These are phyloP conservation scores for Porphyrellus cyaneotinctus DNA, from an alignment of 768 basidiomycete species.

Conservation along the genomic window DNA sequence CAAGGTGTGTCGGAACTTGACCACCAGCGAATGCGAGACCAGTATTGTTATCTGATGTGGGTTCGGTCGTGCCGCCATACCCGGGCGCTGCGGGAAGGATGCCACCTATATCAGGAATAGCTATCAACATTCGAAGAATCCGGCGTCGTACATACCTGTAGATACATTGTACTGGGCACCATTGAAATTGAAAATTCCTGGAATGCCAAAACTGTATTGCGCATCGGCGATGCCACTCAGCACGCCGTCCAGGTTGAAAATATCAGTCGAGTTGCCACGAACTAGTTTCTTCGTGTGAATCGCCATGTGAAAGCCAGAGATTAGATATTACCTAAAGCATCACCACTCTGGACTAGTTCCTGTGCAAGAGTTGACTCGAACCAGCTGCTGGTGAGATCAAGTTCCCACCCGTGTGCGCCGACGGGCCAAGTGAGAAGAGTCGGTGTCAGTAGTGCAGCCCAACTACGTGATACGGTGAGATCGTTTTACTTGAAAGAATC, in stretches of 20 bases:
- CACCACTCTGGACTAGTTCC: conserved; percentile 1
- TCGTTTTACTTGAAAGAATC: not conserved
- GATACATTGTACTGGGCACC: conserved; percentile 16
- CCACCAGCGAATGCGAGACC: conserved; percentile 2
- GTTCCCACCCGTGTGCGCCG: conserved; percentile 2
- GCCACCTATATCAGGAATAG: not conserved
- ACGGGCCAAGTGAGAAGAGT: not conserved
- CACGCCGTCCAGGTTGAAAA: conserved; percentile 5
- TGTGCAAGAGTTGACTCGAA: not conserved
- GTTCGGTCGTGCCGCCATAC: not conserved
- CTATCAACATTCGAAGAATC: not conserved
- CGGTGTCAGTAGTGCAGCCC: conserved; percentile 12
- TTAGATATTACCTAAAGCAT: not conserved
- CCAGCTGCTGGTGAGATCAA: conserved; percentile 2
- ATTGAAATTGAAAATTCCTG: conserved; percentile 16
- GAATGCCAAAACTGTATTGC: conserved; percentile 1
- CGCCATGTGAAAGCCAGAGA: not conserved
- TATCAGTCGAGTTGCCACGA: conserved; percentile 11
- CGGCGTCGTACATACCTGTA: conserved; percentile 1
- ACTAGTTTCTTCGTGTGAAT: conserved; percentile 1
- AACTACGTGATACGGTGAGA: conserved; percentile 3
- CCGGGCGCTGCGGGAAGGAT: conserved; percentile 4
- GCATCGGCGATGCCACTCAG: conserved; percentile 17
- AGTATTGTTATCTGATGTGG: not conserved
- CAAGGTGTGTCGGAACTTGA: not conserved